A percentile compares a stretch with the other conserved stretches of the same genome.
Evolutionary conservation across 108 stramenopile genomes (phyloP).

Genomic region (Bacterosira constricta): DNA sequence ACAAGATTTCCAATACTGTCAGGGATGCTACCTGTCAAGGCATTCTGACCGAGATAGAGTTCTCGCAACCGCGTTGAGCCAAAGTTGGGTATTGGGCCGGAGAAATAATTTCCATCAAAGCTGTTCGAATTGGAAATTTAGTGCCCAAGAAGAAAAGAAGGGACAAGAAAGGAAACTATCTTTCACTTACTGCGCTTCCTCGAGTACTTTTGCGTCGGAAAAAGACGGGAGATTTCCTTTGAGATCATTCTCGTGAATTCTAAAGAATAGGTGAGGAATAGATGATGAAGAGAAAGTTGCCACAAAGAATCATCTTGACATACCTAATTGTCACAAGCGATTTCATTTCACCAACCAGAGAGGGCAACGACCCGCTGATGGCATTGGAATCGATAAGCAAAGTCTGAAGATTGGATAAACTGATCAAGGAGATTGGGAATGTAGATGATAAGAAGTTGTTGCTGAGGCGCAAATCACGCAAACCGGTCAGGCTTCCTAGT

Average conservation of each 20-base stretch:
- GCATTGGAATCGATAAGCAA: slow-evolving; percentile 33
- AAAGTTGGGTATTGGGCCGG: slow-evolving; percentile 38
- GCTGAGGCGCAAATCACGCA: slow-evolving; percentile 39
- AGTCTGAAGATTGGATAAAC: slow-evolving; percentile 39
- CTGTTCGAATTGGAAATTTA: slow-evolving; percentile 1
- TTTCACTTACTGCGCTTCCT: slow-evolving; percentile 31
- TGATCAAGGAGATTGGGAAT: slow-evolving; percentile 30
- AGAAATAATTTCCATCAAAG: slow-evolving; percentile 39
- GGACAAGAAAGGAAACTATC: neutral
- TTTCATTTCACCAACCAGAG: slow-evolving; percentile 15
- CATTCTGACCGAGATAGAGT: slow-evolving; percentile 51
- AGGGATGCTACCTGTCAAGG: slow-evolving; percentile 55
- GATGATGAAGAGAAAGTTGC: too few relatives aligned
- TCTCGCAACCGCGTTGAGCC: slow-evolving; percentile 41
- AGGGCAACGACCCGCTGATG: slow-evolving; percentile 37
- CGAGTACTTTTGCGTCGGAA: slow-evolving; percentile 17
- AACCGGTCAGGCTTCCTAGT: slow-evolving; percentile 38
- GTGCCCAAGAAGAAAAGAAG: neutral
- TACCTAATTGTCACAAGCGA: slow-evolving; percentile 27
- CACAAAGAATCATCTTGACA: neutral
- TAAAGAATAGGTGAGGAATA: too few relatives aligned
- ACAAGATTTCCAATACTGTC: slow-evolving; percentile 30
- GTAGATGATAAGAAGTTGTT: slow-evolving; percentile 45
- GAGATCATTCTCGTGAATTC: slow-evolving; percentile 38
- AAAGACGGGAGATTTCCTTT: slow-evolving; percentile 38